These are phyloP conservation scores for Pistacia integerrima DNA, from an alignment of 345 rosid genomes.

Conservation along the genomic window DNA sequence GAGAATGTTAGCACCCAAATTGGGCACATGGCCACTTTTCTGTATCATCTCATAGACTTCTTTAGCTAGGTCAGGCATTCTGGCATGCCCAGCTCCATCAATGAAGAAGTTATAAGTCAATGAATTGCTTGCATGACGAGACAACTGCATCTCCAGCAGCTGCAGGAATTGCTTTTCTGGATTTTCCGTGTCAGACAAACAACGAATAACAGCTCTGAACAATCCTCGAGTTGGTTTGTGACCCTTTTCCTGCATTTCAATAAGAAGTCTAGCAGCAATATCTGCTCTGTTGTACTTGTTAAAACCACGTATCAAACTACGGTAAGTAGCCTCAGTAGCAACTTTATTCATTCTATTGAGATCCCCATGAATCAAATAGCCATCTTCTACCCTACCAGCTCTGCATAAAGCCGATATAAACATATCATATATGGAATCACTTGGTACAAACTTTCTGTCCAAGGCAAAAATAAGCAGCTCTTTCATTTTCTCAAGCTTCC, in stretches of 20 bases:
- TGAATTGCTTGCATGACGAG: conserved; percentile 32
- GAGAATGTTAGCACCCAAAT: conserved; percentile 37
- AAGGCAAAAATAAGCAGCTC: conserved; percentile 51
- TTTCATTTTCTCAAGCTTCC: conserved; percentile 63
- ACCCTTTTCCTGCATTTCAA: conserved; percentile 79
- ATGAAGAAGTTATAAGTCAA: conserved; percentile 56
- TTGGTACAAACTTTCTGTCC: conserved; percentile 46
- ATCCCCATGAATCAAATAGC: conserved; percentile 49
- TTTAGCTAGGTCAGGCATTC: conserved; percentile 70
- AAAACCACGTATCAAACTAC: conserved; percentile 56
- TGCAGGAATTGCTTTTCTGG: conserved; percentile 42
- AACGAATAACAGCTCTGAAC: conserved; percentile 54
- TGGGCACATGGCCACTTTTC: conserved; percentile 48
- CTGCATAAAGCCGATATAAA: conserved; percentile 64
- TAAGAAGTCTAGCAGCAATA: conserved; percentile 63
- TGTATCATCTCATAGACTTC: conserved; percentile 64
- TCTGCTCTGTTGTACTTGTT: conserved; percentile 49
- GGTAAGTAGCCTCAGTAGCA: conserved; percentile 32
- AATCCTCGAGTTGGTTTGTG: conserved; percentile 34
- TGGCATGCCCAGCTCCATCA: conserved; percentile 74
- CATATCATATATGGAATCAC: conserved; percentile 36
- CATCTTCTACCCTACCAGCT: conserved; percentile 61
- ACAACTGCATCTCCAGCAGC: conserved; percentile 57
- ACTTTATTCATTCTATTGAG: conserved; percentile 39
- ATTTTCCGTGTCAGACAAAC: conserved; percentile 51